Evolutionary conservation across 208 protist genomes (phyloP), one percentile per base, ranked within the genome.

Genomic region (Strigomonas culicis): DNA sequence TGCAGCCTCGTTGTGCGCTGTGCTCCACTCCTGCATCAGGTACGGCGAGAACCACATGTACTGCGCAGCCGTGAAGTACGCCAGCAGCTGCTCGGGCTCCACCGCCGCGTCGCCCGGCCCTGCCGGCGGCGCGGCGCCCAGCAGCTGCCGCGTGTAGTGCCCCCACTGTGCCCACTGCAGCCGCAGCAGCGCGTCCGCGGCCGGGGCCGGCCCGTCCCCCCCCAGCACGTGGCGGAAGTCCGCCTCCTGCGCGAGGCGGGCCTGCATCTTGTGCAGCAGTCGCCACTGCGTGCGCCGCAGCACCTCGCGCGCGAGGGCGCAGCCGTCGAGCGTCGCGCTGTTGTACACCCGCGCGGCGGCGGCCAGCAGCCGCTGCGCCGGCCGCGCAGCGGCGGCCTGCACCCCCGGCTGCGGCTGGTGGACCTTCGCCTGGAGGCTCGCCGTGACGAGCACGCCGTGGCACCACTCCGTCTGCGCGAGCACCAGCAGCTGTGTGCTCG

Each of bases 81-180:
- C 39, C 10, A 74, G 47, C 0, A 39, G 39, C 24, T 49, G 62
- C 36, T 68, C 56, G 30, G 52, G 70, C 43, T 75, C 60, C 46
- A 59, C 44, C 11, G 70, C 64, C 31, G 65, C 58, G 66, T 64
- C 64, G 30, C 63, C 56, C 28, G 70, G 24, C n/a, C 58, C 58
- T 15, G 70, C n/a, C 49, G 63, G 31, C 46, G 43, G 24, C 41
- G 64, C 17, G 1, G 50, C 59, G 24, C 63, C 4, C 63, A 27
- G 7, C 30, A 27, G n/a, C 44, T n/a, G n/a, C n/a, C n/a, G n/a
- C n/a, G n/a, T n/a, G n/a, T n/a, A n/a, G n/a, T n/a, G n/a, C n/a
- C 11, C 25, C 50, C 7, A 34, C 50, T 25, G 6, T 25, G 4
- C 24, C 7, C 25, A 10, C 50, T 3, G 24, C 25, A 15, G 19